These are phyloP conservation scores for Penicillium coprophilum DNA, from an alignment of 495 filamentous ascomycete species.

Conservation along the genomic window DNA sequence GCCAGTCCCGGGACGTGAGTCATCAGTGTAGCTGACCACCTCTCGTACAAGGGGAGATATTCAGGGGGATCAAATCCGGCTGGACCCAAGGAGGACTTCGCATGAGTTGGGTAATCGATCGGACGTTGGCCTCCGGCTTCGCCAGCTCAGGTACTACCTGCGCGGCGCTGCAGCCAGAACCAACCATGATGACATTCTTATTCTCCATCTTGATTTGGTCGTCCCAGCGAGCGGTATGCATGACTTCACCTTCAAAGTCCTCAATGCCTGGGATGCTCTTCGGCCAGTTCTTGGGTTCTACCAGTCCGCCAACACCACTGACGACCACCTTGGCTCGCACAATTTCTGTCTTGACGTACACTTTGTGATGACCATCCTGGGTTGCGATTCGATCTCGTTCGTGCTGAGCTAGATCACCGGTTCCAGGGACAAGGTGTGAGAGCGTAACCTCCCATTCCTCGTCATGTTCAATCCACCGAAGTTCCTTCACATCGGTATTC, in stretches of 20 bases:
- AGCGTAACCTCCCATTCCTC: conserved; percentile 59
- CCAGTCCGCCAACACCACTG: conserved; percentile 54
- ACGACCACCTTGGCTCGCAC: conserved; percentile 58
- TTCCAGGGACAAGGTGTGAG: conserved; percentile 47
- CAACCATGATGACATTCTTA: conserved; percentile 60
- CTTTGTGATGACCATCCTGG: conserved; percentile 36
- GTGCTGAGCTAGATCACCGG: conserved; percentile 47
- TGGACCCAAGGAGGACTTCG: conserved; percentile 62
- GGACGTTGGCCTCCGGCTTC: conserved; percentile 44
- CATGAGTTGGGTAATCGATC: conserved; percentile 63
- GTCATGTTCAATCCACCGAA: conserved; percentile 48
- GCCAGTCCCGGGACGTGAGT: conserved; percentile 47
- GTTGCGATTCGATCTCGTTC: conserved; percentile 32
- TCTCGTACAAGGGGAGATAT: conserved; percentile 36
- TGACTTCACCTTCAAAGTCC: conserved; percentile 52
- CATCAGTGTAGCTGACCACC: conserved; percentile 40
- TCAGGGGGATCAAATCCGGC: conserved; percentile 22
- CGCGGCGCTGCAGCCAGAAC: conserved; percentile 59
- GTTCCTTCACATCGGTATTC: conserved; percentile 51
- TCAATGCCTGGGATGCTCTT: conserved; percentile 54
- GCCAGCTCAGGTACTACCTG: conserved; percentile 45
- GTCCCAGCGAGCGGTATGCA: conserved; percentile 62
- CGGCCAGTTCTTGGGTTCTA: conserved; percentile 52
- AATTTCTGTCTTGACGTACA: conserved; percentile 43
- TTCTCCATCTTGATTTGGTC: conserved; percentile 41